Evolutionary conservation across 805 yeast species (phyloP).

Genomic region (Wickerhamiella sergipiensis): DNA sequence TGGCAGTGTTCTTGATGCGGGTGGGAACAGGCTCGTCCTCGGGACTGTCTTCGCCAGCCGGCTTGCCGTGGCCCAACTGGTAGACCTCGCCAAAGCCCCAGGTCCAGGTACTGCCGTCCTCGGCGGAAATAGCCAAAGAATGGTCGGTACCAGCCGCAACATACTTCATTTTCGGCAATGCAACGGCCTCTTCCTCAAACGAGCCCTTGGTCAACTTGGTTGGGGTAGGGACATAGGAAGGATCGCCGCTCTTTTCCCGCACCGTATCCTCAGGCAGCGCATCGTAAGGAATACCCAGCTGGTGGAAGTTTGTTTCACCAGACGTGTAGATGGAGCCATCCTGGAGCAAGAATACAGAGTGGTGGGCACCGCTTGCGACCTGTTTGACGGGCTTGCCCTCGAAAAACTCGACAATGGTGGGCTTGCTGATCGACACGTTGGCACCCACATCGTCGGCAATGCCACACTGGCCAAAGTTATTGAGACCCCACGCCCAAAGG

Average conservation of each 20-base stretch:
- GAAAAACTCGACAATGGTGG: slow-evolving; percentile 59
- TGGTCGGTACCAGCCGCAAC: slow-evolving; percentile 88
- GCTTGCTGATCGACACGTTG: slow-evolving; percentile 66
- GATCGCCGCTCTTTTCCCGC: slow-evolving; percentile 63
- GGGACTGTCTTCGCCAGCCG: slow-evolving; percentile 72
- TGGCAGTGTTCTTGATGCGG: slow-evolving; percentile 85
- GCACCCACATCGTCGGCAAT: slow-evolving; percentile 37
- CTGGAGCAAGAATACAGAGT: slow-evolving; percentile 59
- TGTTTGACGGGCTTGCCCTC: slow-evolving; percentile 37
- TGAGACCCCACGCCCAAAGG: slow-evolving; percentile 86
- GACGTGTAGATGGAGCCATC: slow-evolving; percentile 68
- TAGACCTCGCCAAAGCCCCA: slow-evolving; percentile 99
- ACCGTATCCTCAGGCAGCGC: slow-evolving; percentile 58
- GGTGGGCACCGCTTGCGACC: slow-evolving; percentile 92
- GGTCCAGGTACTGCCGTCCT: slow-evolving; percentile 72
- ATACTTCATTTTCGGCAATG: slow-evolving; percentile 41
- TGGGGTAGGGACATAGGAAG: slow-evolving; percentile 69
- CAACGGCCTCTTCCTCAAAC: slow-evolving; percentile 18
- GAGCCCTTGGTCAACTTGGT: slow-evolving; percentile 40
- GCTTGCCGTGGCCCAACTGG: slow-evolving; percentile 84
- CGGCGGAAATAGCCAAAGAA: slow-evolving; percentile 61
- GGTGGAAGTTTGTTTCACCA: slow-evolving; percentile 91
- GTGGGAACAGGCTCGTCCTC: slow-evolving; percentile 82
- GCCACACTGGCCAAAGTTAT: slow-evolving; percentile 96
- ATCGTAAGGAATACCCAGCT: slow-evolving; percentile 62